Evolutionary conservation across 2,329 filamentous ascomycete genomes (phyloP).

Genomic region (Simplicillium sp.): DNA sequence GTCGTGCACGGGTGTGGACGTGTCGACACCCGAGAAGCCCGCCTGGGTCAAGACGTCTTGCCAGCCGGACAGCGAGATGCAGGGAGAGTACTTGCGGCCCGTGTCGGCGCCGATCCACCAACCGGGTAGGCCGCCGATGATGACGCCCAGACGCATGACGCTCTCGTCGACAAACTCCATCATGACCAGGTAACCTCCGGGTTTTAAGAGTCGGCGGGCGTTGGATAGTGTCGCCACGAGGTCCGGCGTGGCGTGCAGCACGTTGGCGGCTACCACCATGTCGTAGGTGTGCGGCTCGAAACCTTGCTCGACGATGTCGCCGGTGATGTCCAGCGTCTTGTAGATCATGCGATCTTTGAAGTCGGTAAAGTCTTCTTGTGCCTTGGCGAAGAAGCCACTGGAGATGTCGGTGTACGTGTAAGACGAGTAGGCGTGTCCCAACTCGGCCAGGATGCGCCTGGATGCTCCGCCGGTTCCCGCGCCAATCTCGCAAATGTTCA

Average conservation of each 20-base stretch:
- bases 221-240: slow-evolving; percentile 4
- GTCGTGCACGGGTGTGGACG: slow-evolving; percentile 5
- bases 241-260: slow-evolving; percentile 3
- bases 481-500: slow-evolving; percentile 7
- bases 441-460: slow-evolving; percentile 4
- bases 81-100: too few species aligned
- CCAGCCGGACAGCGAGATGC: too few species aligned
- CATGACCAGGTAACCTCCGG: slow-evolving; percentile 7
- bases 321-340: slow-evolving; percentile 5
- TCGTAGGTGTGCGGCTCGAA: slow-evolving; percentile 4
- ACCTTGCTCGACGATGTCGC: slow-evolving; percentile 6
- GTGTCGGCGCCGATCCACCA: too few species aligned
- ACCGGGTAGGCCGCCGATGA: slow-evolving; percentile 1
- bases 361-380: slow-evolving; percentile 1
- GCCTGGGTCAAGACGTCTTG: too few species aligned
- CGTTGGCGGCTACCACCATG: slow-evolving; percentile 5
- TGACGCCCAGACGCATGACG: slow-evolving; percentile 3
- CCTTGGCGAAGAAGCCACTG: slow-evolving; percentile 6
- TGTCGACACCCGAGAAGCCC: slow-evolving; percentile 9
- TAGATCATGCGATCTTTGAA: slow-evolving; percentile 1
- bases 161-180: slow-evolving; percentile 5
- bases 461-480: slow-evolving; percentile 5
- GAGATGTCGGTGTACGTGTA: slow-evolving; percentile 7
- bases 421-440: slow-evolving; percentile 4
- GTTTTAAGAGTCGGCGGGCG: slow-evolving; percentile 5